A percentile compares a stretch with the other conserved stretches of the same genome.
Conservation (phyloP, 164 flowering plant species). For the Vitis rotundifolia region DNA sequence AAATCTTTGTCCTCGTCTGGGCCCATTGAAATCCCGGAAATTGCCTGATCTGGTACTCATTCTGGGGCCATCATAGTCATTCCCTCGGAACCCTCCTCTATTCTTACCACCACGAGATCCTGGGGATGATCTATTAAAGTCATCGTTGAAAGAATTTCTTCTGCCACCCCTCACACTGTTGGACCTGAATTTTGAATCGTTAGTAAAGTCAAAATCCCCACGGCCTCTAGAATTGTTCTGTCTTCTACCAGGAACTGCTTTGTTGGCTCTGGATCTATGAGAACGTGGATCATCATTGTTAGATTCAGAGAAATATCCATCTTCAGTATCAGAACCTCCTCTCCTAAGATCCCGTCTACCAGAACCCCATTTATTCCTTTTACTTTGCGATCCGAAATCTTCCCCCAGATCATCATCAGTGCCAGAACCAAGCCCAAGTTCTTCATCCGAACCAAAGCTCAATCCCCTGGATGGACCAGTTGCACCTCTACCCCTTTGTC, state of each 20-base stretch:
- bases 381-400: slow-evolving; percentile 22
- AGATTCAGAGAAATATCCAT: slow-evolving; percentile 36
- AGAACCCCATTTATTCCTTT: slow-evolving; percentile 23
- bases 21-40: slow-evolving; percentile 17
- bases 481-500: slow-evolving; percentile 35
- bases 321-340: slow-evolving; percentile 30
- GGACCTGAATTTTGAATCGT: slow-evolving; percentile 17
- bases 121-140: slow-evolving; percentile 25
- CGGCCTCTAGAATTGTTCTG: slow-evolving; percentile 22
- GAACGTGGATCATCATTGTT: slow-evolving; percentile 30
- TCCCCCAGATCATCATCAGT: slow-evolving; percentile 32
- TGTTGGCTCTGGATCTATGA: slow-evolving; percentile 30
- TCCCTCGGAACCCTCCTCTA: slow-evolving; percentile 24
- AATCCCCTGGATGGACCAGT: slow-evolving; percentile 32
- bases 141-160: slow-evolving; percentile 21
- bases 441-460: slow-evolving; percentile 59
- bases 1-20: slow-evolving; percentile 23
- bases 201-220: slow-evolving; percentile 13
- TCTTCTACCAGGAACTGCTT: slow-evolving; percentile 23
- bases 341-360: slow-evolving; percentile 24
- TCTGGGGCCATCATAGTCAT: slow-evolving; percentile 25
- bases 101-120: slow-evolving; percentile 16
- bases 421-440: slow-evolving; percentile 32
- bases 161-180: slow-evolving; percentile 18
- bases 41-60: slow-evolving; percentile 15